Base-by-base conservation (phyloP, 2,329 filamentous ascomycete species). In the Monosporascus sp. region DNA sequence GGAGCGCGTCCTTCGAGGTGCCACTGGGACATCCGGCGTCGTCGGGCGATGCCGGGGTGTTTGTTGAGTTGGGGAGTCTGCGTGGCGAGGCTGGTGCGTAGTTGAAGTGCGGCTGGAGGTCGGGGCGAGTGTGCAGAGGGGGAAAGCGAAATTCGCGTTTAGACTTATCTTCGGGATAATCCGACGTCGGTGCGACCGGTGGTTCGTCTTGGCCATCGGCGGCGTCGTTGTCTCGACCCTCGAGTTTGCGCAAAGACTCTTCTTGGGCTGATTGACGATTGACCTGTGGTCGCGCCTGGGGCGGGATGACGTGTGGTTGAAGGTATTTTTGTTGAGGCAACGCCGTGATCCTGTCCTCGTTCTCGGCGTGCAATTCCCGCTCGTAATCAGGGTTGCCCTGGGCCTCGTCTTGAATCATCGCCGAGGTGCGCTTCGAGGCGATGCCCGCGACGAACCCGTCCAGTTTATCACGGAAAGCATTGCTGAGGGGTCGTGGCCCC, bases 401-500 rank as follows among this genome's bases (percentile, higher is more conserved):
- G 1, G 91, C 89, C 72, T 93, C 90, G 54, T 90, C 85, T 58
- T 85, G 81, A 56, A 96, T 95, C 45, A 92, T 74, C 2, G 89
- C 86, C 5, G 90, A 95, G 73, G 91, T 91, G 51, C 91, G 84
- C 68, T 96, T 94, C 50, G 87, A 88, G 4, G 89, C 91, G 52
- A 96, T 90, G 45, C 88, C 89, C 27, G 92, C 88, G 39, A 96
- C 89, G 52, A 92, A 90, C 20, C 89, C 88, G 68, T 96, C 91
- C 52, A 96, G 83, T 68, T 88, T 90, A 70, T 95, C 90, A 66
- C 95, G 89, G 61, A 96, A 85, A 61, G 86, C 74, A 60, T 86
- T 85, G 62, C 86, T 90, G 52, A 93, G 77, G 3, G 86, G 86
- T 63, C 86, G 70, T 50, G 83, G 76, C 53, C 71, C 83, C 65